Base-by-base conservation (phyloP, 148 eudicot genomes). In the Vaccinium vitisidaea region DNA sequence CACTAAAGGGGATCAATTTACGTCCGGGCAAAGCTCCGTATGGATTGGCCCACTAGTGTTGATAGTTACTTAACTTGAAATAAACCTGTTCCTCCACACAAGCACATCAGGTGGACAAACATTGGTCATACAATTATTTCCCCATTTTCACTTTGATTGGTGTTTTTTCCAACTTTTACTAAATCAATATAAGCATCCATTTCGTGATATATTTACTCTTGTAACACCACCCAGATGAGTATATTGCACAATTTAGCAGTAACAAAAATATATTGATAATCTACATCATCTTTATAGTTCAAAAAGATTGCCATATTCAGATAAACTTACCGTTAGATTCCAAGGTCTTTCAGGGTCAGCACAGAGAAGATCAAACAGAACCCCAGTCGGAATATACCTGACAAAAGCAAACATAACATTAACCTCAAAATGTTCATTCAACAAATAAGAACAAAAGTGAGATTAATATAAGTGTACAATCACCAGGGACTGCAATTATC, bases 371-470 rank as follows among this genome's bases (percentile, higher is more conserved):
- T 97, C 99, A 92, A 95, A 97, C 59, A 97, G 96, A 65, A 94
- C 97, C 32, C 99, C 98, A 10, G 98, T 97, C 23, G 99, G 99
- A 79, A 97, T 91, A 84, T 95, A 95, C 99, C 99, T 96, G 90
- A 67, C 84, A 86, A 88, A 84, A 84, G 69, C 49, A 83, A 25
- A 63, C 15, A 81, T 48, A 67, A 84, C 48, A 55, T 59, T 83
- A 59, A 53, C 84, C 73, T 55, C 53, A 49, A 65, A 84, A 67
- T 67, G 73, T 32, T 67, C 73, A 67, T 25, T 5, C 0, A 67
- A 0, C 36, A 67, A 67, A 27, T 10, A 11, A 27, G 73, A 67
- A 10, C 36, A 27, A 27, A 67, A 67, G n/a, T 67, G 73, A 30
- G 36, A 67, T 32, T 27, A 11, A 67, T 10, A 9, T 10, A 67